Conservation (phyloP, 2,329 filamentous ascomycete genomes). For the Penicillium decumbens region DNA sequence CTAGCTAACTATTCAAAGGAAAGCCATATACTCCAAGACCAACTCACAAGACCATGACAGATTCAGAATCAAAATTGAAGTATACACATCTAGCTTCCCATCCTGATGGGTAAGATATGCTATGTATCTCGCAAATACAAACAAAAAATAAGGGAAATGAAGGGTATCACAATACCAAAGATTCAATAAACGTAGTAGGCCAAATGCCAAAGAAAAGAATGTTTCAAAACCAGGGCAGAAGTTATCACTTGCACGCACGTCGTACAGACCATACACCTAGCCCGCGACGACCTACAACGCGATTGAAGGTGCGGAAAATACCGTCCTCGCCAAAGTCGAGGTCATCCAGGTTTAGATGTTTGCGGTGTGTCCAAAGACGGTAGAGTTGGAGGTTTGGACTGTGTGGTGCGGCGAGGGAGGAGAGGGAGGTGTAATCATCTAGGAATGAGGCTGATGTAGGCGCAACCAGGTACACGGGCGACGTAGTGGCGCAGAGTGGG, state of each 20-base stretch:
- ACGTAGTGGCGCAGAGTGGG: constrained; percentile 27
- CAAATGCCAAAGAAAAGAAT: neutral
- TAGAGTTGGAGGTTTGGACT: constrained; percentile 31
- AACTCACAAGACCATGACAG: too few species aligned
- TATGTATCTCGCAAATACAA: neutral
- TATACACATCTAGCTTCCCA: neutral
- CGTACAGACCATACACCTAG: constrained; percentile 48
- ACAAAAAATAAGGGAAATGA: neutral
- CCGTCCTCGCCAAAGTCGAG: constrained; percentile 50
- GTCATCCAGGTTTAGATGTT: constrained; percentile 51
- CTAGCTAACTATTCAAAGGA: neutral
- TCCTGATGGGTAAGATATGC: neutral
- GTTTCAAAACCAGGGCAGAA: neutral
- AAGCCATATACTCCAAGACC: neutral
- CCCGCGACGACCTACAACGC: constrained; percentile 48
- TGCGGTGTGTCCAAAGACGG: constrained; percentile 42
- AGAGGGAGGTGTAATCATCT: constrained; percentile 32
- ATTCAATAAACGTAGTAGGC: neutral
- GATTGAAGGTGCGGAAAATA: constrained; percentile 40
- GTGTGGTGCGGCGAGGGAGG: constrained; percentile 6
- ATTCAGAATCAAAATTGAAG: too few species aligned
- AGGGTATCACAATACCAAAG: neutral
- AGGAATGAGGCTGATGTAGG: constrained; percentile 44
- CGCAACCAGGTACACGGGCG: constrained; percentile 43
- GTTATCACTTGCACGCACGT: constrained; percentile 24